Conservation (phyloP, 2,329 filamentous ascomycete species). For the Teratosphaeria zuluensis region DNA sequence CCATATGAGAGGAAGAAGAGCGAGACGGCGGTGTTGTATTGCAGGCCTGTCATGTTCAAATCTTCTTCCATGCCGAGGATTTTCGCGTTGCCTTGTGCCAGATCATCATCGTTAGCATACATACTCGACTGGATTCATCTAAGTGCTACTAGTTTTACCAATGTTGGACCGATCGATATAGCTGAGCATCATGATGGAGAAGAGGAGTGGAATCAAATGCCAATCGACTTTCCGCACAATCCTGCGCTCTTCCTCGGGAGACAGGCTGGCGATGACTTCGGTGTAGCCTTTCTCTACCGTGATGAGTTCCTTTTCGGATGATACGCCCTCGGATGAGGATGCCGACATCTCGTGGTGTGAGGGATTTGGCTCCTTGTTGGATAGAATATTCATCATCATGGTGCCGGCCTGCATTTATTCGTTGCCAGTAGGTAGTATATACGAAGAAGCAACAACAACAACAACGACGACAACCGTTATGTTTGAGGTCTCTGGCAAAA, state of each 20-base stretch:
- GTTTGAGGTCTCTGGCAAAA: too few relatives aligned
- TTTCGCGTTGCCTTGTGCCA: conserved; percentile 32
- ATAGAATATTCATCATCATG: too few relatives aligned
- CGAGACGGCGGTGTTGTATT: conserved; percentile 35
- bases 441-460: too few relatives aligned
- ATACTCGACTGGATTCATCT: too few relatives aligned
- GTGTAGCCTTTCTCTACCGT: background rate
- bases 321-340: background rate
- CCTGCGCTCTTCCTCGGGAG: background rate
- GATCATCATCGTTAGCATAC: too few relatives aligned
- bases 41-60: conserved; percentile 34
- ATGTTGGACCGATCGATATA: conserved; percentile 32
- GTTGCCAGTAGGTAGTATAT: too few relatives aligned
- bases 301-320: background rate
- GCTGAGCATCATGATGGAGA: background rate
- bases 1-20: conserved; percentile 39
- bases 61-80: conserved; percentile 31
- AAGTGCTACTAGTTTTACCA: conserved; percentile 7
- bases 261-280: background rate
- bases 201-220: background rate
- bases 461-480: too few relatives aligned
- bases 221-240: background rate
- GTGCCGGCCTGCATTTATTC: too few relatives aligned
- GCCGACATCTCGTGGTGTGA: background rate
- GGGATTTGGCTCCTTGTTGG: too few relatives aligned